Evolutionary conservation across 495 filamentous ascomycete genomes (phyloP), one percentile per base, ranked within the genome.

Genomic region (Tetracladium setigerum): DNA sequence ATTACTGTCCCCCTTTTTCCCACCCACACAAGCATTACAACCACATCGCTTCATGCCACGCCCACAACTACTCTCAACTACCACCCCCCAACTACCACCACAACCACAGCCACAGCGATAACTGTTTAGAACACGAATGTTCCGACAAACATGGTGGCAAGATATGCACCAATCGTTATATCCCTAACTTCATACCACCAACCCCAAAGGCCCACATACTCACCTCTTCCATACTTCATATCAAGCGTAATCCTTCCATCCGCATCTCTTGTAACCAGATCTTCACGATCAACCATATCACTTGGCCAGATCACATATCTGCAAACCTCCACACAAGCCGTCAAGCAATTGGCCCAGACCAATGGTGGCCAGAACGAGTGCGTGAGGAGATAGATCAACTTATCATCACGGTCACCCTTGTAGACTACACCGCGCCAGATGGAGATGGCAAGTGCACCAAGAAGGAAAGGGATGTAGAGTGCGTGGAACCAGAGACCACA

Each of bases 341-440:
- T 69, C 38, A 71, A 49, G 9, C 59, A 67, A 14, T 63, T 60
- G 18, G 69, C 46, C 55, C 67, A 71, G 1, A 63, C 56, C 18
- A 66, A 42, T 0, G 70, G 70, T 1, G 70, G 70, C 70, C 69
- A 72, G 63, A 68, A 70, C 14, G 66, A 67, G 57, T 73, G 69
- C 0, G 69, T 73, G 33, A 73, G 60, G 27, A 70, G 54, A 38
- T 62, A 70, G 16, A 67, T 40, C 6, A 70, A 55, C 6, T 64
- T 47, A 6, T 58, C 58, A 22, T 49, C 41, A 3, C 47, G 16
- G n/a, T 17, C 13, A 3, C 8, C 1, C n/a, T 15, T 12, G 5
- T 30, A 3, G 6, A 32, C 16, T 24, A 49, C 11, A 19, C 49
- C 48, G 11, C 18, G 18, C 37, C 55, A 51, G 48, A 63, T 60